Evolutionary conservation across 2,329 filamentous ascomycete species (phyloP).

Genomic region (Exophiala viscosa): DNA sequence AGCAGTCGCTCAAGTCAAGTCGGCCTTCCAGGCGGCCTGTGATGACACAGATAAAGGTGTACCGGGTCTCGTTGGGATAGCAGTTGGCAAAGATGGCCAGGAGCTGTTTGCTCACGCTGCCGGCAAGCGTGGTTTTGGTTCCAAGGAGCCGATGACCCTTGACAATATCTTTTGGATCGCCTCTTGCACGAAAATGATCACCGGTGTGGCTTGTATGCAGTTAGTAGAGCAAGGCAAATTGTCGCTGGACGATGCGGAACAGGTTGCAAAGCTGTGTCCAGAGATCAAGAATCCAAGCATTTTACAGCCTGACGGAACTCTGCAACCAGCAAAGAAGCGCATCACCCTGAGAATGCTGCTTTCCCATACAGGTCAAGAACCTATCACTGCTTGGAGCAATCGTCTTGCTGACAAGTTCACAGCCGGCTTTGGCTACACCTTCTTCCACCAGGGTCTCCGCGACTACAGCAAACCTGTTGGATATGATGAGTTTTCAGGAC

Average conservation of each 20-base stretch:
- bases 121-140: constrained; percentile 25
- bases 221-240: constrained; percentile 52
- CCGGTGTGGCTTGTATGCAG: constrained; percentile 54
- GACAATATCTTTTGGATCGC: constrained; percentile 48
- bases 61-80: constrained; percentile 27
- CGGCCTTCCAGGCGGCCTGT: too few species aligned
- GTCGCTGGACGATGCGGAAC: constrained; percentile 47
- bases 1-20: too few species aligned
- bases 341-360: constrained; percentile 52
- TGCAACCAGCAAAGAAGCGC: constrained; percentile 37
- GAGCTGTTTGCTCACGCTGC: constrained; percentile 30
- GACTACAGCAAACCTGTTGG: constrained; percentile 45
- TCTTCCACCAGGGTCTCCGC: constrained; percentile 43
- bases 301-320: constrained; percentile 33
- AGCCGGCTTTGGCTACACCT: constrained; percentile 44
- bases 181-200: constrained; percentile 56
- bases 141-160: constrained; percentile 25
- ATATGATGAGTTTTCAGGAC: constrained; percentile 57
- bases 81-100: constrained; percentile 28
- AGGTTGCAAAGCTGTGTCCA: constrained; percentile 38
- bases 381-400: neutral
- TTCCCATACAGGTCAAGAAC: constrained; percentile 46
- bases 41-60: constrained; percentile 31
- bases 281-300: constrained; percentile 50
- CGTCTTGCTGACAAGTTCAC: constrained; percentile 3